Evolutionary conservation across 257 asterid genomes (phyloP).

Genomic region (Nyctanthes arbortristis): DNA sequence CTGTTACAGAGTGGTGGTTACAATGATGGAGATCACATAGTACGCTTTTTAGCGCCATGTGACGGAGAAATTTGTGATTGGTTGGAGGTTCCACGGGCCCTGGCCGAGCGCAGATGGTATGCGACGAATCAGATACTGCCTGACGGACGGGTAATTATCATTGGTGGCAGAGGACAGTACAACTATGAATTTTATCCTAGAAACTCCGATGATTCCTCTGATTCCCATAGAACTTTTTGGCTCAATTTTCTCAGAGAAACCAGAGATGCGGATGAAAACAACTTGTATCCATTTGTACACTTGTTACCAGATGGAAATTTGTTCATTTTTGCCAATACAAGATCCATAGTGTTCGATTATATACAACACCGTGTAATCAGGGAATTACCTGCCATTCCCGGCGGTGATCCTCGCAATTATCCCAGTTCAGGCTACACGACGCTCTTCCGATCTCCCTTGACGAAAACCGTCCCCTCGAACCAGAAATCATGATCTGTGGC

Average conservation of each 20-base stretch:
- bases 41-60: constrained; percentile 44
- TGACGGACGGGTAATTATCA: constrained; percentile 53
- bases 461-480: constrained; percentile 29
- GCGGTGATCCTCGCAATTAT: constrained; percentile 58
- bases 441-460: constrained; percentile 61
- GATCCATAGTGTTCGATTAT: constrained; percentile 52
- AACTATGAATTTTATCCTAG: constrained; percentile 59
- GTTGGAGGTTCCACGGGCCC: constrained; percentile 41
- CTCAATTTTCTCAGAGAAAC: constrained; percentile 57
- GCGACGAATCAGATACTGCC: constrained; percentile 68
- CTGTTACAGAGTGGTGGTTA: constrained; percentile 74
- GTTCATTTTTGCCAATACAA: constrained; percentile 57
- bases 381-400: constrained; percentile 48
- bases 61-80: constrained; percentile 42
- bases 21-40: constrained; percentile 60
- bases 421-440: constrained; percentile 76
- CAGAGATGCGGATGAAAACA: constrained; percentile 51
- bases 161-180: constrained; percentile 65
- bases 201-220: neutral
- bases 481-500: constrained; percentile 69
- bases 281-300: constrained; percentile 68
- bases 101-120: constrained; percentile 59
- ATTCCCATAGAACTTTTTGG: neutral
- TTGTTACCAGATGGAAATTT: constrained; percentile 66
- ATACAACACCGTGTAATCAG: constrained; percentile 31